Conservation (phyloP, 208 protist species). For the Trypanosoma rangeli region DNA sequence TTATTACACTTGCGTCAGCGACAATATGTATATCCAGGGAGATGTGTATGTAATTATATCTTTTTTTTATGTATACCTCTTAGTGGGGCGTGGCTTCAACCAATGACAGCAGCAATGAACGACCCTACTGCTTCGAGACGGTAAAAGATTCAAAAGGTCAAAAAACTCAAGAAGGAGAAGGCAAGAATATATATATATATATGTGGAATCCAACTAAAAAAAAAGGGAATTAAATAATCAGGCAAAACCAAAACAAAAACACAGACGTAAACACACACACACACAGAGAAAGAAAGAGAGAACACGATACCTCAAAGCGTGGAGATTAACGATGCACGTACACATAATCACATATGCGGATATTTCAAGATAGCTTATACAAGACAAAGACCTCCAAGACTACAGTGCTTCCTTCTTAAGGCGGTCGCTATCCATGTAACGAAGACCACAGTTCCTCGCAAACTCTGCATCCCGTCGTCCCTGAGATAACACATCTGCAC, state of each 20-base stretch:
- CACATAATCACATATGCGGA: not conserved
- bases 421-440: constrained; percentile 16
- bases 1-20: too few relatives aligned
- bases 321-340: not conserved
- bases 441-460: constrained; percentile 29
- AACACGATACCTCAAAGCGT: not conserved
- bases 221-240: not conserved
- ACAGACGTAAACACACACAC: not conserved
- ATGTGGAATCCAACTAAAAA: not conserved
- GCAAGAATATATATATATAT: not conserved
- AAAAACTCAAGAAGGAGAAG: not conserved
- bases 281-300: not conserved
- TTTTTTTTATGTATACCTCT: too few relatives aligned
- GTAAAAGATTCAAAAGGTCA: not conserved
- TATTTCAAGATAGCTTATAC: not conserved
- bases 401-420: constrained; percentile 21
- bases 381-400: constrained; percentile 9
- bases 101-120: not conserved
- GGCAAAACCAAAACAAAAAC: not conserved
- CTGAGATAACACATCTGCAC: not conserved
- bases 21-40: too few relatives aligned
- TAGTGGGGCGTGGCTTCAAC: too few relatives aligned
- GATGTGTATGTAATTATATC: not conserved
- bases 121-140: not conserved
- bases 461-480: constrained; percentile 13